Base-by-base conservation (phyloP, 495 filamentous ascomycete genomes). In the Aspergillus conjunctus region DNA sequence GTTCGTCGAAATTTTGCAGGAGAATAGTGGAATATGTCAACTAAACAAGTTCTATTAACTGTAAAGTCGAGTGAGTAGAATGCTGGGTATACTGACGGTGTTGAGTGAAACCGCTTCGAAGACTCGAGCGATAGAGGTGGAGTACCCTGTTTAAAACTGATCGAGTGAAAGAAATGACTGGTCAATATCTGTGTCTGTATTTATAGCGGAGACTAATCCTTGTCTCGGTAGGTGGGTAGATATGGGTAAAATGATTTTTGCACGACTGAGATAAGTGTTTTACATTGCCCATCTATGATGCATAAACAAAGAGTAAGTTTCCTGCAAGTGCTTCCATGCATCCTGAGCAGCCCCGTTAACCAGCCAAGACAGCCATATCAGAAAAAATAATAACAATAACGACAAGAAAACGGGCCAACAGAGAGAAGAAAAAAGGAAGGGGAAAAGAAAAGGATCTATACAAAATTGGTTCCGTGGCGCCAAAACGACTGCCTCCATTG, bases 381-480 rank as follows among this genome's bases (percentile, higher is more conserved):
- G 44, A 49, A 68, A 54, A 68, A 67, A 60, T 65, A 56, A 45
- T 64, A 66, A 67, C 58, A 69, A 64, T 34, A 71, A 66, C 58
- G 26, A 62, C 44, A 62, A 66, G 66, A 65, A 69, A 64, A 72
- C 62, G 68, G 64, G 64, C 61, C 60, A 61, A 63, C 60, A 59
- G 56, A 60, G 54, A 48, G 37, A 50, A 58, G 56, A 55, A 44
- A 44, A 62, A 68, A 55, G 60, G 61, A 69, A 69, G 68, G n/a
- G n/a, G n/a, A n/a, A n/a, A n/a, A n/a, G n/a, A n/a, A n/a, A 69
- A 65, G 72, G 68, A 71, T 80, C 77, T 80, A 80, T 80, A 80
- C 77, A 80, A 72, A 64, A 73, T 58, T 71, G 69, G 65, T 70
- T 74, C 72, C 72, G 71, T 71, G 69, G 73, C 76, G 75, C 74